These are phyloP conservation scores for Mycena rebaudengoi DNA, from an alignment of 768 basidiomycete genomes.

Conservation along the genomic window DNA sequence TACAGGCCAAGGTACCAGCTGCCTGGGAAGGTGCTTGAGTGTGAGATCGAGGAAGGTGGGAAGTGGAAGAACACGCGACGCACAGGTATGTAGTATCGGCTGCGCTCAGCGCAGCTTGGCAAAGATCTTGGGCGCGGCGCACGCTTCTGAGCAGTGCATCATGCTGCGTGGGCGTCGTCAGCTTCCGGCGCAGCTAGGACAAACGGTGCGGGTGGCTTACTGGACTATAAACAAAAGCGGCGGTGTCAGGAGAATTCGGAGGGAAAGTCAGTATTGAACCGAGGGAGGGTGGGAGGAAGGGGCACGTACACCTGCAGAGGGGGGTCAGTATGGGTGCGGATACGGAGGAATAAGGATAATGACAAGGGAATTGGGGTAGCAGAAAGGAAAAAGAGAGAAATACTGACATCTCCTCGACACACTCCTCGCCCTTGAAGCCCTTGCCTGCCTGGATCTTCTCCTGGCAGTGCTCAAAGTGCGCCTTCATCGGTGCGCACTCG, in stretches of 20 bases:
- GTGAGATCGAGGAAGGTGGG: no score
- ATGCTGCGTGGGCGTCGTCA: slow-evolving; percentile 52
- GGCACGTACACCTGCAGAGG: slow-evolving; percentile 42
- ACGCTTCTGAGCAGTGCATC: slow-evolving; percentile 82
- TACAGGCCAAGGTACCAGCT: no score
- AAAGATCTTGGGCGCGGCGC: slow-evolving; percentile 84
- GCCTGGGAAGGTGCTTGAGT: no score
- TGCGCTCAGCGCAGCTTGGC: slow-evolving; percentile 78
- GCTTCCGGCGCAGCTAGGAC: slow-evolving; percentile 14
- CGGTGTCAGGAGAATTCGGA: not conserved
- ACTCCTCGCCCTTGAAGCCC: slow-evolving; percentile 91
- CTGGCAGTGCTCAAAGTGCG: slow-evolving; percentile 92
- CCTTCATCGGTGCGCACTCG: slow-evolving; percentile 72
- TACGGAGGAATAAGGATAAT: no score
- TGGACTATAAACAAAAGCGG: slow-evolving; percentile 58
- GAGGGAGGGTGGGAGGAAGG: not conserved
- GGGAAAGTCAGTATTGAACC: slow-evolving; percentile 22
- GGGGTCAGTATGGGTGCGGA: slow-evolving; percentile 13
- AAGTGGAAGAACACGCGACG: no score
- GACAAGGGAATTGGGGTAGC: no score
- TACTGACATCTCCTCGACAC: slow-evolving; percentile 88
- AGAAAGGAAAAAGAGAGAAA: slow-evolving; percentile 28
- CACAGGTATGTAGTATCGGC: no score
- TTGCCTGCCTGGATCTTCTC: slow-evolving; percentile 86
- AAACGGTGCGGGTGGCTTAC: slow-evolving; percentile 58